Conservation (phyloP, 139 green algal genomes). For the Chlorella sp. region DNA sequence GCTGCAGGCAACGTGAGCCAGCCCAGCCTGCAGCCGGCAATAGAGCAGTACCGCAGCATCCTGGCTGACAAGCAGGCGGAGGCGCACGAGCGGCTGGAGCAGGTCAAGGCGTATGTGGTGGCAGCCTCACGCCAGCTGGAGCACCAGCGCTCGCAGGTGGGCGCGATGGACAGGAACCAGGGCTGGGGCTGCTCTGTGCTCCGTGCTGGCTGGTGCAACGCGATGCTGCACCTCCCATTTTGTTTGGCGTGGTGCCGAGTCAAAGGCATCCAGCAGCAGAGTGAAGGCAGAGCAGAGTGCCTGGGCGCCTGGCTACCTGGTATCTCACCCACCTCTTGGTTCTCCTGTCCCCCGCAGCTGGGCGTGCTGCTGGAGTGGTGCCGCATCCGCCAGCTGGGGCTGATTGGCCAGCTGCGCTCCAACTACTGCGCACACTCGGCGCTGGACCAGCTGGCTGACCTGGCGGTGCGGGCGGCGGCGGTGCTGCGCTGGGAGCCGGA, state of each 20-base stretch:
- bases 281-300: too few species aligned
- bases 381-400: constrained; percentile 14
- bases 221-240: too few species aligned
- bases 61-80: constrained; percentile 17
- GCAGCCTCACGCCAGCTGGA: constrained; percentile 16
- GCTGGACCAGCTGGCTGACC: constrained; percentile 16
- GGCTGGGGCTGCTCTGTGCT: neutral
- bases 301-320: too few species aligned
- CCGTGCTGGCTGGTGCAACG: too few species aligned
- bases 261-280: too few species aligned
- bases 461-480: constrained; percentile 4
- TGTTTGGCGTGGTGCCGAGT: too few species aligned
- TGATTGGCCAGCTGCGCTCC: constrained; percentile 20
- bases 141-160: constrained; percentile 23
- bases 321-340: neutral
- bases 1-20: constrained; percentile 1
- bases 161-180: neutral
- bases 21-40: constrained; percentile 9
- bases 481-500: constrained; percentile 26
- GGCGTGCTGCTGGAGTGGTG: constrained; percentile 28
- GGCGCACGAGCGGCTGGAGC: constrained; percentile 27
- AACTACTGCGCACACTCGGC: neutral
- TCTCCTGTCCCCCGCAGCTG: neutral
- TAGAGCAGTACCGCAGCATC: constrained; percentile 22
- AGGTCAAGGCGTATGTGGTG: constrained; percentile 15